Base-by-base conservation (phyloP, 768 basidiomycete genomes). In the Termitomyces sp. region DNA sequence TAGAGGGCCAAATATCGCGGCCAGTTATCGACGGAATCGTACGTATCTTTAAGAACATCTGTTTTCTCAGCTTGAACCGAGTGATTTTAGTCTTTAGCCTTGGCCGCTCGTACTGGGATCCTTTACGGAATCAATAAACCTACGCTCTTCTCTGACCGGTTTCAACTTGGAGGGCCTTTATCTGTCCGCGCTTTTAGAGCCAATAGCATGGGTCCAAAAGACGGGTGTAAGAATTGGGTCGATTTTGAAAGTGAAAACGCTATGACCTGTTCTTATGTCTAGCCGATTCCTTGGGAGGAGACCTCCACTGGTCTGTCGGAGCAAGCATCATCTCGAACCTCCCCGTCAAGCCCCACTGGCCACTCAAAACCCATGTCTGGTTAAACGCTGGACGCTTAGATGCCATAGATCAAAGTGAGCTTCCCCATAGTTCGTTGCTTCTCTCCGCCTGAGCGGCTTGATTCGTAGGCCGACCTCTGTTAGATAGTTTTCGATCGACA, bases 101-200 rank as follows among this genome's bases (percentile, higher is more conserved):
- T 96, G 14, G 83, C 89, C 3, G 86, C 86, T 2, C 81, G 88
- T 9, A 77, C 85, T 0, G 96, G 96, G 2, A 60, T 92, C 31
- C 74, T 98, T 11, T 84, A 84, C 69, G 83, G 87, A 51, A 71
- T 96, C 32, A 65, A 66, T 11, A 74, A 78, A 11, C 73, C 78
- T 12, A 80, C 83, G 7, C 81, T 86, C 29, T 89, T 92, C 67
- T 81, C 86, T 1, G 97, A 99, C 74, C 86, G 94, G 5, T 94
- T 94, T 72, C 95, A 96, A 65, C 81, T 98, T 0, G 97, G 97
- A 31, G 97, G 97, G 0, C 95, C 97, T 0, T 84, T 88, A 7
- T 92, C 86, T 57, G 80, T 98, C 0, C 80, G 97, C 5, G 83
- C 85, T 55, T 96, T 96, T 74, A 81, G 81, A 48, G 77, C 80